A percentile compares a stretch with the other conserved stretches of the same genome.
These are phyloP conservation scores for Sclerotinia nivalis DNA, from an alignment of 2,329 filamentous ascomycete genomes.

Conservation along the genomic window DNA sequence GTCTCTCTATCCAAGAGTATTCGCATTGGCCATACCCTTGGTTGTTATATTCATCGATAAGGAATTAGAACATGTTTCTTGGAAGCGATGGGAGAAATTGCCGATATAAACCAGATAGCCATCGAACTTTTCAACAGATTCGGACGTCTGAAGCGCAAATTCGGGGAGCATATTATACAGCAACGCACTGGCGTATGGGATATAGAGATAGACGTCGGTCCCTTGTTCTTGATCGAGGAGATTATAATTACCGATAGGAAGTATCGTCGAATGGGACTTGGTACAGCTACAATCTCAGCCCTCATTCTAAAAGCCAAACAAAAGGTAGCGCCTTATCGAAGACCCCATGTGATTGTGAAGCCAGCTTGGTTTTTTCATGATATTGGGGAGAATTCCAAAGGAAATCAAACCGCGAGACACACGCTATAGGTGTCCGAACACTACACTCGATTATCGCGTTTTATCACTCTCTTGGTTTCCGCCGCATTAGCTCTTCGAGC, in stretches of 20 bases:
- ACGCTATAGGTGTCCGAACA: neutral
- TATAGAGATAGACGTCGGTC: neutral
- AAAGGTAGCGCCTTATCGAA: neutral
- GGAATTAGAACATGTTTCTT: neutral
- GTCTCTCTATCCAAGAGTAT: neutral
- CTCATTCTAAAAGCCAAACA: neutral
- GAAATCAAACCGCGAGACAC: neutral
- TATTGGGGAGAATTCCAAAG: neutral
- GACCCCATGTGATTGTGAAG: neutral
- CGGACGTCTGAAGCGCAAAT: too few relatives aligned
- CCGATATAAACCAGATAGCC: neutral
- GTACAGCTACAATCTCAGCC: neutral
- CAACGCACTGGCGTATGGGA: neutral
- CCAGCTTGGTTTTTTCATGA: neutral
- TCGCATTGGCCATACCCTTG: neutral
- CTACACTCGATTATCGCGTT: neutral
- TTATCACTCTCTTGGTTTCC: conserved; percentile 38
- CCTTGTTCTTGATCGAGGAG: neutral
- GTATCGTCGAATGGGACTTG: neutral
- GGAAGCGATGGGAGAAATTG: neutral
- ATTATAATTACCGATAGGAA: too few relatives aligned
- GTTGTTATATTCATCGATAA: neutral
- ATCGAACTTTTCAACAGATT: neutral
- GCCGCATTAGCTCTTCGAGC: conserved; percentile 40
- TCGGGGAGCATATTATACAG: neutral